Evolutionary conservation across 225 moss, liverwort and hornwort species (phyloP), one percentile per base, ranked within the genome.

Genomic region (Climacium dendroides): DNA sequence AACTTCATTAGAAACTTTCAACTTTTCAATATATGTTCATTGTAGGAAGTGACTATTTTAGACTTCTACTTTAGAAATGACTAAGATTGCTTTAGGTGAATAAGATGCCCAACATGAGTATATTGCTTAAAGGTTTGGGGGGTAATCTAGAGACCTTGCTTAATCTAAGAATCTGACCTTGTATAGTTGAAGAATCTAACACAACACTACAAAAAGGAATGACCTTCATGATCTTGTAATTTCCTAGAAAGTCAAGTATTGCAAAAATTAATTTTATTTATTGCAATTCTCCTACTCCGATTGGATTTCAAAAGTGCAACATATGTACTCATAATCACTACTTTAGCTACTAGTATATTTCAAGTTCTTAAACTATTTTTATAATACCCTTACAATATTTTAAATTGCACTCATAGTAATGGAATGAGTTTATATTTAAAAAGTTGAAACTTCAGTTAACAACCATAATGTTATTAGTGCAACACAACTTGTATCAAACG

Each of bases 381-480:
- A 43, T 41, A 26, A 45, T 6, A 17, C 3, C 43, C 3, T 47
- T 29, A 47, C 0, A 1, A 1, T 4, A 73, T 25, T 30, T 1
- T 11, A 18, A 48, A 30, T 30, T 30, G 4, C 1, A 45, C 19
- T 48, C 4, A 48, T 48, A 2, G 30, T 19, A 30, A 73, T 73
- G 19, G 4, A 48, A 73, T 30, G 16, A 47, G 4, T 1, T 73
- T 1, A 30, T 2, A 1, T 29, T 47, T 29, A 9, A 26, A 5
- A 72, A 23, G 28, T 72, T 29, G 17, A 45, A 72, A 72, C 15
- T 10, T 45, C 4, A 4, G 0, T 65, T 19, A 35, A 35, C 37
- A 37, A 39, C 4, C 6, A 3, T 7, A 0, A 5, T 24, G 5
- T 14, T 69, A 69, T 3, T 39, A 37, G 0, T 8, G 8, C 4